These are phyloP conservation scores for Hydrangea macrophylla DNA, from an alignment of 148 eudicot genomes.

Conservation along the genomic window DNA sequence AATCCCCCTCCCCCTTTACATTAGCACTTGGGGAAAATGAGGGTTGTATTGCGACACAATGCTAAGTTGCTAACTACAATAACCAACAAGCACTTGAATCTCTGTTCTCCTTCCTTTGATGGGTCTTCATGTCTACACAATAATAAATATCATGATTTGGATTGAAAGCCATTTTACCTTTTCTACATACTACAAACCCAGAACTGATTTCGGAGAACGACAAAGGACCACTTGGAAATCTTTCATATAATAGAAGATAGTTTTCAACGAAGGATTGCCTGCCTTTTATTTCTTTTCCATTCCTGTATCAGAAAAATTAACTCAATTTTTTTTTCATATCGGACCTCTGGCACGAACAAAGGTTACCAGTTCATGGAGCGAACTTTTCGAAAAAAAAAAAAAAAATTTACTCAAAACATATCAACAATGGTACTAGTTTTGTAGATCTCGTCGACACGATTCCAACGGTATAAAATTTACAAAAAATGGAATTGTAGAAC, in stretches of 20 bases:
- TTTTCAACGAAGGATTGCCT: neutral
- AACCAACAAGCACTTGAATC: neutral
- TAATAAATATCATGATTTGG: neutral
- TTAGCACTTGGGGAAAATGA: neutral
- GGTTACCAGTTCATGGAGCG: slow-evolving; percentile 51
- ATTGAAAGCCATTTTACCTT: neutral
- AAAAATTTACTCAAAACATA: too few relatives aligned
- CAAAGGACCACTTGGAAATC: neutral
- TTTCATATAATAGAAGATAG: neutral
- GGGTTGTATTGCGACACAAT: neutral
- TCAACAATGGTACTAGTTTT: too few relatives aligned
- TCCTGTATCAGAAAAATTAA: neutral
- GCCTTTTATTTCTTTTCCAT: neutral
- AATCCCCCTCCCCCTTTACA: neutral
- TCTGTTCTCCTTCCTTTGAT: neutral
- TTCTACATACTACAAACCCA: neutral
- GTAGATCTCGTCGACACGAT: too few relatives aligned
- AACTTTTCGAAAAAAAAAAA: slow-evolving; percentile 50
- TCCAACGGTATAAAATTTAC: too few relatives aligned
- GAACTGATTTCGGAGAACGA: neutral
- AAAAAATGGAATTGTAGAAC: too few relatives aligned
- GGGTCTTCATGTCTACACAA: neutral
- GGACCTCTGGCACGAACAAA: neutral
- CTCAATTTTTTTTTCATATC: neutral
- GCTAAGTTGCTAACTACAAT: neutral